Evolutionary conservation across 257 asterid species (phyloP).

Genomic region (Schizonepeta tenuifolia): DNA sequence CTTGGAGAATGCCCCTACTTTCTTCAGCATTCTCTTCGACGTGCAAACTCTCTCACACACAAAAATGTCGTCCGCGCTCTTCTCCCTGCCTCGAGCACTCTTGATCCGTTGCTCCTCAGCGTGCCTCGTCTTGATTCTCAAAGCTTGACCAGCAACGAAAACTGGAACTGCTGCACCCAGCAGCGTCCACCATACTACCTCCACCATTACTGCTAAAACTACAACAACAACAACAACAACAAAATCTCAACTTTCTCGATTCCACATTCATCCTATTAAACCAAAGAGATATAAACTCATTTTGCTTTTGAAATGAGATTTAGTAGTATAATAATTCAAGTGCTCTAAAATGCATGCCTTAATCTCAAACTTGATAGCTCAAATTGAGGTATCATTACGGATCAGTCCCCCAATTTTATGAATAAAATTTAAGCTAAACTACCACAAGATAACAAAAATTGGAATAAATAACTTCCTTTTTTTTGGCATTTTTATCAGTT

Average conservation of each 20-base stretch:
- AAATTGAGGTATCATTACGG: neutral
- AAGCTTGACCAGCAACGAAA: constrained; percentile 77
- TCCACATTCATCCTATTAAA: neutral
- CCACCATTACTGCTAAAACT: constrained; percentile 64
- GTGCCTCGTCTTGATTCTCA: constrained; percentile 67
- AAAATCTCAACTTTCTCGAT: constrained; percentile 18
- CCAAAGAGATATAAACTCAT: neutral
- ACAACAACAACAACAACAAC: constrained; percentile 1
- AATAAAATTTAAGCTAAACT: neutral
- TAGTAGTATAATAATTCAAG: neutral
- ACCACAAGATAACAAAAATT: neutral
- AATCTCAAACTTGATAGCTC: constrained; percentile 5
- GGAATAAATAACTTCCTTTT: neutral
- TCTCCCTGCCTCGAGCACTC: constrained; percentile 82
- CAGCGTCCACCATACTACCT: constrained; percentile 87
- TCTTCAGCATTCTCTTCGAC: constrained; percentile 93
- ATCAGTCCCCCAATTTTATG: neutral
- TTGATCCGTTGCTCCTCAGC: constrained; percentile 81
- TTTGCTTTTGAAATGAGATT: neutral
- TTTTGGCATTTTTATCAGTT: neutral
- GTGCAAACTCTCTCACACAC: constrained; percentile 97
- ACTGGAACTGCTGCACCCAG: constrained; percentile 91
- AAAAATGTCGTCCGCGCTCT: constrained; percentile 81
- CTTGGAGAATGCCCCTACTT: constrained; percentile 92
- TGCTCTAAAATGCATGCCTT: neutral